A percentile compares a stretch with the other conserved stretches of the same genome.
These are phyloP conservation scores for Scleroderma citrinum DNA, from an alignment of 768 basidiomycete genomes.

Conservation along the genomic window DNA sequence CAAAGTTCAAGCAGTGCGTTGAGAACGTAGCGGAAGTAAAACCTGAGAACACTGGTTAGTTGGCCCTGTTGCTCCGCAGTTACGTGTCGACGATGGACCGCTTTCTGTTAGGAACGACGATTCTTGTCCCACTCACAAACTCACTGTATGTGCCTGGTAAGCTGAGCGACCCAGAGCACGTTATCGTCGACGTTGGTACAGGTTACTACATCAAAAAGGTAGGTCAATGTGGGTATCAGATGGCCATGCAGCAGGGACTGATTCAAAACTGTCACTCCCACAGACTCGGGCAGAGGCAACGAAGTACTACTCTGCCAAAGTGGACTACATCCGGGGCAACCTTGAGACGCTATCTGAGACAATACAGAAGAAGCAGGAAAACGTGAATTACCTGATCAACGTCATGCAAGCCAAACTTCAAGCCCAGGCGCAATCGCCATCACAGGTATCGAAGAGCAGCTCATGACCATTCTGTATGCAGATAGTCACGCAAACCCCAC, in stretches of 20 bases:
- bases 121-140: constrained; percentile 89
- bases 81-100: background rate
- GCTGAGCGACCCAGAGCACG: constrained; percentile 74
- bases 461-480: constrained; percentile 10
- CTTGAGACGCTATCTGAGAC: constrained; percentile 84
- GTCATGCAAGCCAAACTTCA: constrained; percentile 65
- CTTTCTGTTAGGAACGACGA: constrained; percentile 62
- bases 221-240: constrained; percentile 6
- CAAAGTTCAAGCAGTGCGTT: constrained; percentile 85
- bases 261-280: background rate
- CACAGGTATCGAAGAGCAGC: constrained; percentile 11
- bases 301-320: constrained; percentile 77
- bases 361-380: constrained; percentile 87
- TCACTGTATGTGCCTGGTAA: constrained; percentile 95
- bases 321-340: constrained; percentile 75
- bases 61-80: background rate
- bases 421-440: constrained; percentile 11
- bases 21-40: constrained; percentile 75
- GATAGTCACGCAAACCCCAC: background rate
- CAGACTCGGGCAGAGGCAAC: constrained; percentile 79
- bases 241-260: background rate
- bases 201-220: constrained; percentile 98
- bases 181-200: constrained; percentile 93
- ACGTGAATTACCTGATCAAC: constrained; percentile 66
- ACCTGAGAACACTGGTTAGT: constrained; percentile 55